phyloP scores from a whole-genome alignment of 768 basidiomycete species.

The Russula earlei region DNA sequence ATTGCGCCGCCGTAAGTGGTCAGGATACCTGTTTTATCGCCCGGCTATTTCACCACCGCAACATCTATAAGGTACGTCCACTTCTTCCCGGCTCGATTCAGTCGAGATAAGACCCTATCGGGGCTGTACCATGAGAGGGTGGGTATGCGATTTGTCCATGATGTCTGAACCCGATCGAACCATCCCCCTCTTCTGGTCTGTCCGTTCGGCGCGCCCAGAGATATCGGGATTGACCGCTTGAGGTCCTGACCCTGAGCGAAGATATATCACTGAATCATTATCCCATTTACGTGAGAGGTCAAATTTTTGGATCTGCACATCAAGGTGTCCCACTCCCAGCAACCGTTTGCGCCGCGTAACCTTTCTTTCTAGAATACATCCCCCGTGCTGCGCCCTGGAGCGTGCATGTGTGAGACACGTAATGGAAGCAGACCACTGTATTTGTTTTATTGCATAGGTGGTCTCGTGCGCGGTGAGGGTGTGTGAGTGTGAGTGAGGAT shows the following conservation, averaged over 20 bases:
- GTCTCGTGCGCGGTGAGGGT: no score
- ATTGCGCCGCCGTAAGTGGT: not conserved
- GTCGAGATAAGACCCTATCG: not conserved
- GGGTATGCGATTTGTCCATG: not conserved
- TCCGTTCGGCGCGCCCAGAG: no score
- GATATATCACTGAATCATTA: not conserved
- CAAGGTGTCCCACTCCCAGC: no score
- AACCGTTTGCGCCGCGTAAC: no score
- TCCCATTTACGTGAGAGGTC: not conserved
- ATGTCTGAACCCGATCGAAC: not conserved
- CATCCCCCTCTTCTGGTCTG: not conserved
- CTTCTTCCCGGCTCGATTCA: not conserved
- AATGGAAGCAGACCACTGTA: no score
- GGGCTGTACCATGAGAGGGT: not conserved
- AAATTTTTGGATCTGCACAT: not conserved
- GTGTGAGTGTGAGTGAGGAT: no score
- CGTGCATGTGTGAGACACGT: no score
- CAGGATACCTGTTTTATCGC: not conserved
- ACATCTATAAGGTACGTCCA: not conserved
- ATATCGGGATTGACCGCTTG: not conserved
- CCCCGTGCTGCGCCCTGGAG: no score
- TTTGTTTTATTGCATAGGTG: no score
- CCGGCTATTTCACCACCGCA: not conserved
- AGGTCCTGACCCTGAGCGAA: not conserved
- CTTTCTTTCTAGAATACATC: no score